Conservation (phyloP, 2,329 filamentous ascomycete genomes). For the Neopestalotiopsis clavispora region DNA sequence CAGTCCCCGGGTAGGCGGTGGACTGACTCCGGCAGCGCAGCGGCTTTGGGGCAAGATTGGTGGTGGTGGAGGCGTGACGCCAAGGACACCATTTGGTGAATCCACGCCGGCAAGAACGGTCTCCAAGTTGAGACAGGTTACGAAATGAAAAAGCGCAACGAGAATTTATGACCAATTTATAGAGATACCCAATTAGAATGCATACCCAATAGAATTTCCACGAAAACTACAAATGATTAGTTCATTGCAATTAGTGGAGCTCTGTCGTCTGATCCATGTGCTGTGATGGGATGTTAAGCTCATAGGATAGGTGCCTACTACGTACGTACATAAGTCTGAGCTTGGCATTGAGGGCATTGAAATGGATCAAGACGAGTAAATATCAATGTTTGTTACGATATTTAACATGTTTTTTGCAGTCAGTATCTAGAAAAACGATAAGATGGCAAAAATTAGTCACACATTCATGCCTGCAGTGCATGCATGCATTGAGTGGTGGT, state of each 20-base stretch:
- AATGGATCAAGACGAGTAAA: too few species aligned
- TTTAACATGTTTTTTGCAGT: too few species aligned
- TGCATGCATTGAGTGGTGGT: not conserved
- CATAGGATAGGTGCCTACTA: too few species aligned
- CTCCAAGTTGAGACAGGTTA: conserved; percentile 40
- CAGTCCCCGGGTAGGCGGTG: conserved; percentile 60
- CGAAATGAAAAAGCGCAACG: conserved; percentile 28
- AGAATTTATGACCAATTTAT: not conserved
- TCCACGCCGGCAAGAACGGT: conserved; percentile 44
- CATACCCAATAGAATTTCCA: not conserved
- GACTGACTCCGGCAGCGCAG: conserved; percentile 76
- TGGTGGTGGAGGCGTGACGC: conserved; percentile 38
- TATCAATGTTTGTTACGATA: too few species aligned
- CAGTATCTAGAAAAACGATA: too few species aligned
- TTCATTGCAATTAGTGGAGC: too few species aligned
- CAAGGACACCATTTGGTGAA: conserved; percentile 45
- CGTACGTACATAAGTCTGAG: too few species aligned
- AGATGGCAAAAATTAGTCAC: too few species aligned
- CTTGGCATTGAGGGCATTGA: too few species aligned
- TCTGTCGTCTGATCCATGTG: too few species aligned
- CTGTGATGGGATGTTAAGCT: too few species aligned
- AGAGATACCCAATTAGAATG: conserved; percentile 27
- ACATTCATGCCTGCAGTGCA: too few species aligned
- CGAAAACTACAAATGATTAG: not conserved
- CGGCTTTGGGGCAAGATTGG: conserved; percentile 69